phyloP scores from a whole-genome alignment of 1,139 yeast genomes.

The Hyphopichia buzzinii region DNA sequence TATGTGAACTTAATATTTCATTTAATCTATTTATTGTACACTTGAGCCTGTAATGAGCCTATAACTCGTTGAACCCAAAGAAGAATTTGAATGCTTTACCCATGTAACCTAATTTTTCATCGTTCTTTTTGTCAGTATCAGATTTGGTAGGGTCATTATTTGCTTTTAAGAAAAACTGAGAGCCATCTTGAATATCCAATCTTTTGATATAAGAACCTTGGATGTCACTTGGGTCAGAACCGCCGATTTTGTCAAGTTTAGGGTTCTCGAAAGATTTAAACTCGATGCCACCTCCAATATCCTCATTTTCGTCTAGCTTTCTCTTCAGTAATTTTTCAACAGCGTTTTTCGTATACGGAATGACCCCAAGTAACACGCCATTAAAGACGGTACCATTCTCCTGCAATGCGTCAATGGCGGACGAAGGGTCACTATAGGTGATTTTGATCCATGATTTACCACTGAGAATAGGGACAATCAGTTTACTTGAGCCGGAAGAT shows the following conservation, averaged over 20 bases:
- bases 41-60: slow-evolving; percentile 8
- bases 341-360: slow-evolving; percentile 60
- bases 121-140: slow-evolving; percentile 18
- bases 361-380: slow-evolving; percentile 74
- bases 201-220: slow-evolving; percentile 18
- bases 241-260: slow-evolving; percentile 6
- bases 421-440: slow-evolving; percentile 71
- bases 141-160: slow-evolving; percentile 18
- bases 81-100: slow-evolving; percentile 37
- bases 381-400: slow-evolving; percentile 76
- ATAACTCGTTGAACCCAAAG: slow-evolving; percentile 48
- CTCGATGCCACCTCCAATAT: slow-evolving; percentile 49
- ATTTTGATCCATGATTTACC: slow-evolving; percentile 89
- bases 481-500: slow-evolving; percentile 7
- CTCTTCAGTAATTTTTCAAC: slow-evolving; percentile 64
- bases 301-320: slow-evolving; percentile 49
- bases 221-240: slow-evolving; percentile 9
- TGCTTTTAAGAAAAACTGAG: slow-evolving; percentile 35
- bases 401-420: slow-evolving; percentile 80
- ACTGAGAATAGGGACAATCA: slow-evolving; percentile 64
- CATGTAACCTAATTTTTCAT: slow-evolving; percentile 33
- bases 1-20: neutral
- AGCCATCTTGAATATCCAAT: slow-evolving; percentile 43
- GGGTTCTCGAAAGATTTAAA: slow-evolving; percentile 7
- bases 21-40: neutral